Conservation (phyloP, 2,329 filamentous ascomycete species). For the Xylaria sp. region DNA sequence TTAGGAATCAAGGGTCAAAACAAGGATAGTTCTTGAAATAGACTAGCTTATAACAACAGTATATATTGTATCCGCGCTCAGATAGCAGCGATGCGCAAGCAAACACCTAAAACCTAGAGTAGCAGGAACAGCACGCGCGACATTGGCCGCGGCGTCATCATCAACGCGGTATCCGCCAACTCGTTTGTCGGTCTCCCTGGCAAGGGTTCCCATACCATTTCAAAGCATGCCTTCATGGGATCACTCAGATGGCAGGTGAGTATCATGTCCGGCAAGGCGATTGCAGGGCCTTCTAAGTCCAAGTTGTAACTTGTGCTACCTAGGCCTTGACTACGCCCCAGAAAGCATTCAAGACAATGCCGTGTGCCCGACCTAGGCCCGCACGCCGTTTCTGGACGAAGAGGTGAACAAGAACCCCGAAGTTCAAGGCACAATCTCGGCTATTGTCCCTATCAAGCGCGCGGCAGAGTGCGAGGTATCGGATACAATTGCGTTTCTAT, state of each 20-base stretch:
- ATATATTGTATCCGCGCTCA: constrained; percentile 36
- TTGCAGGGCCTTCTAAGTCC: not conserved
- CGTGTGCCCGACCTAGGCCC: not conserved
- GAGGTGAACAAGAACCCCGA: not conserved
- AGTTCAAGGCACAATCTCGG: not conserved
- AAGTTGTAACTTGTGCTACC: no score
- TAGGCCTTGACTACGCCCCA: no score
- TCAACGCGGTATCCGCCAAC: constrained; percentile 39
- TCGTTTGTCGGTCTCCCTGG: constrained; percentile 37
- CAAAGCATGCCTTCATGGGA: constrained; percentile 41
- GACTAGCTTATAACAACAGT: no score
- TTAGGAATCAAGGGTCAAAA: no score
- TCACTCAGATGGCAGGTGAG: constrained; percentile 36
- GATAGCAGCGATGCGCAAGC: constrained; percentile 37
- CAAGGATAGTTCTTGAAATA: no score
- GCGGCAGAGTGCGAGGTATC: not conserved
- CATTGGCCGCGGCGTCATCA: constrained; percentile 40
- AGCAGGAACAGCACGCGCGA: constrained; percentile 37
- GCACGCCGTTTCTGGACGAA: not conserved
- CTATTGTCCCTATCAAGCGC: not conserved
- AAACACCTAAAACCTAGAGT: constrained; percentile 36
- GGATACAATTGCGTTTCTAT: not conserved
- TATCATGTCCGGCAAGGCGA: not conserved
- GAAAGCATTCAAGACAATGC: not conserved
- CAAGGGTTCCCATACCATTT: constrained; percentile 39